Percentiles rank a stretch among this genome's conserved stretches.
Conservation (phyloP, 331 rosid species). For the Acacia concinna region DNA sequence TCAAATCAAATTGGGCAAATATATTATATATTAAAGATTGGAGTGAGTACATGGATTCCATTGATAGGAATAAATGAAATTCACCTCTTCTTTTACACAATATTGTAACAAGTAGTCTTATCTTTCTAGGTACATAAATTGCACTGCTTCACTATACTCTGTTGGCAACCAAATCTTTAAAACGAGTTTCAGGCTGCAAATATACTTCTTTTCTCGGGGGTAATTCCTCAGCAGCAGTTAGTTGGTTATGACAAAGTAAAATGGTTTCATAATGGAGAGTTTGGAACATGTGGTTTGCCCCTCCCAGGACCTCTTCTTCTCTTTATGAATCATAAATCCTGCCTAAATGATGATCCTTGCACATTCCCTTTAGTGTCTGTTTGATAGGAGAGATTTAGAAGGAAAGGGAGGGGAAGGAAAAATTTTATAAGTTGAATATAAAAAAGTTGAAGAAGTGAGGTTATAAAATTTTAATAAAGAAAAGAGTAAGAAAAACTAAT, state of each 20-base stretch:
- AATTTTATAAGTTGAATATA: too few species aligned
- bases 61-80: background rate
- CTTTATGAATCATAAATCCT: slow-evolving; percentile 23
- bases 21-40: too few species aligned
- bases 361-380: slow-evolving; percentile 54
- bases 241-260: background rate
- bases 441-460: too few species aligned
- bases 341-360: slow-evolving; percentile 33
- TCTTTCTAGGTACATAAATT: background rate
- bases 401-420: too few species aligned
- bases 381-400: too few species aligned
- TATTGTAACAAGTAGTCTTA: background rate
- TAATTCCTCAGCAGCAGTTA: background rate
- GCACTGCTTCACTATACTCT: accelerated
- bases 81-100: background rate
- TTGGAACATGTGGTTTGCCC: slow-evolving; percentile 28
- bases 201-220: background rate
- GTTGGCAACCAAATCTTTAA: too few species aligned
- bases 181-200: background rate
- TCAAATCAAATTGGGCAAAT: too few species aligned
- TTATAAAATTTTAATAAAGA: too few species aligned
- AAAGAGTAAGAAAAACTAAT: too few species aligned
- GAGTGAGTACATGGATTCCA: too few species aligned
- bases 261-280: background rate
- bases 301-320: background rate